Evolutionary conservation across 176 grass and related monocot genomes (phyloP).

Genomic region (Pontederia paniculata): DNA sequence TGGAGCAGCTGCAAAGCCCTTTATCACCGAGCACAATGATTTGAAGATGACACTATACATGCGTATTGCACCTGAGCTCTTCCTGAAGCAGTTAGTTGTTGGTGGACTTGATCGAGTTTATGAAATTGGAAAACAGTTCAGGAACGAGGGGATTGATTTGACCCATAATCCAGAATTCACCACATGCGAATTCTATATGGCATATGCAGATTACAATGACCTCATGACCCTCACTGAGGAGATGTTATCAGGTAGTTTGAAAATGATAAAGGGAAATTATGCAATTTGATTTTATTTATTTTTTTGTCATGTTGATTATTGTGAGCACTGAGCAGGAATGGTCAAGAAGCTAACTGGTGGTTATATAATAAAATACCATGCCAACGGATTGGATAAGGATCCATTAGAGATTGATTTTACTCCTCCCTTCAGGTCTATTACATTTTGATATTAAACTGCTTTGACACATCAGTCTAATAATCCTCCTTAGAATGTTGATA

Average conservation of each 20-base stretch:
- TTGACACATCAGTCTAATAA: not conserved
- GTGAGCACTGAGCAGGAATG: slow-evolving; percentile 66
- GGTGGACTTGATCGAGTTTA: slow-evolving; percentile 91
- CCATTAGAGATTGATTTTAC: slow-evolving; percentile 96
- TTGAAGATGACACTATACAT: slow-evolving; percentile 94
- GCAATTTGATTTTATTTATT: not conserved
- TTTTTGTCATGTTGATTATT: not conserved
- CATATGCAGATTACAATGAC: slow-evolving; percentile 86
- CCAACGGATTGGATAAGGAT: slow-evolving; percentile 64
- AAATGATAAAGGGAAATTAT: not conserved
- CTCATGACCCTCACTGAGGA: slow-evolving; percentile 71
- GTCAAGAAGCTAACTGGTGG: slow-evolving; percentile 79
- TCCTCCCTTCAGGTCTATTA: slow-evolving; percentile 63
- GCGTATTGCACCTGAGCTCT: slow-evolving; percentile 96
- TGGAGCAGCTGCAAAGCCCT: slow-evolving; percentile 74
- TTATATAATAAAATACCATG: slow-evolving; percentile 87
- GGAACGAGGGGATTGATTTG: slow-evolving; percentile 98
- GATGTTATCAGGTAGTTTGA: slow-evolving; percentile 59
- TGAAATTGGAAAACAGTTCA: slow-evolving; percentile 99
- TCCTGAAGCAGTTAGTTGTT: slow-evolving; percentile 87
- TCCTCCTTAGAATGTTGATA: not conserved
- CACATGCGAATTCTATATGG: slow-evolving; percentile 97
- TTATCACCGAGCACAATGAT: slow-evolving; percentile 82
- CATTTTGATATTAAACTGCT: not conserved
- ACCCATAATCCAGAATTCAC: slow-evolving; percentile 99